A percentile compares a stretch with the other conserved stretches of the same genome.
These are phyloP conservation scores for Botrytis fabae DNA, from an alignment of 2,329 filamentous ascomycete genomes.

Conservation along the genomic window DNA sequence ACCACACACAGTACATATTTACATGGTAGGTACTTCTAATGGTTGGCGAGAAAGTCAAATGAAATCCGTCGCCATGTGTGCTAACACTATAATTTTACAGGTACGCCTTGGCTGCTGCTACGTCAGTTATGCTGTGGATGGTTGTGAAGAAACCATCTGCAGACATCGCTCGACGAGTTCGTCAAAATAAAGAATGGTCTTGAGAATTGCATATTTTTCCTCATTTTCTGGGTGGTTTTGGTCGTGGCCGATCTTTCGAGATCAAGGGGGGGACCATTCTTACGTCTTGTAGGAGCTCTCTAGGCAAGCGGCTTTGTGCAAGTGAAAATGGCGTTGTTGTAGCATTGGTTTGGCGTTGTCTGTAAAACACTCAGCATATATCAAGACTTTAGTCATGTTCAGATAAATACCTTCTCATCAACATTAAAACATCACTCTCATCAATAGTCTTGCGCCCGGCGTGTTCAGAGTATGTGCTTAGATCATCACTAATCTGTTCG, in stretches of 20 bases:
- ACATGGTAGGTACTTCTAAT: conserved; percentile 71
- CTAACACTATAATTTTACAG: conserved; percentile 47
- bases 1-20: conserved; percentile 97
- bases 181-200: conserved; percentile 75
- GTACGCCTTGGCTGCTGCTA: conserved; percentile 83
- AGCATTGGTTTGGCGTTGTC: conserved; percentile 73
- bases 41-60: background rate
- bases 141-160: conserved; percentile 83
- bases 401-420: conserved; percentile 72
- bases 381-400: background rate
- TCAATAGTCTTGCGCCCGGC: conserved; percentile 83
- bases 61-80: background rate
- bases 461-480: conserved; percentile 77
- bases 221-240: conserved; percentile 35
- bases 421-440: conserved; percentile 75
- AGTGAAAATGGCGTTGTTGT: conserved; percentile 78
- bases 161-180: conserved; percentile 69
- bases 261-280: conserved; percentile 64
- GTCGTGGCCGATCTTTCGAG: conserved; percentile 42
- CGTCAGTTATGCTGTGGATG: conserved; percentile 95
- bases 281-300: conserved; percentile 80
- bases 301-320: conserved; percentile 78
- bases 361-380: conserved; percentile 47
- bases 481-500: conserved; percentile 79
- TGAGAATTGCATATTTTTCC: conserved; percentile 45